Evolutionary conservation across 306 rosid species (phyloP).

Genomic region (Rosa persica): DNA sequence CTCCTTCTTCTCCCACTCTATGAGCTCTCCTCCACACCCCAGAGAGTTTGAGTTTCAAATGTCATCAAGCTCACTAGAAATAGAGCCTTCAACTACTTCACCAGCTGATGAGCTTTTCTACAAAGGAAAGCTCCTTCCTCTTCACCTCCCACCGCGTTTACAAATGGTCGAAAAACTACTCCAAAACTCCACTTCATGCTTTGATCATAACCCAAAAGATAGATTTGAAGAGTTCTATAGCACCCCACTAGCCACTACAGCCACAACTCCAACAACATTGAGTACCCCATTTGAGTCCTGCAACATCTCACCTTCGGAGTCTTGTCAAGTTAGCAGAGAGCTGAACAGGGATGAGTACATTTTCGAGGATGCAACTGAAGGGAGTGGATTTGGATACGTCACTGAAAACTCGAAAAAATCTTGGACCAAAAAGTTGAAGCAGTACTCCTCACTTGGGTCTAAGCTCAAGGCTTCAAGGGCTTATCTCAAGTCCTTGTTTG

Average conservation of each 20-base stretch:
- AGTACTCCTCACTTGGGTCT: slow-evolving; percentile 58
- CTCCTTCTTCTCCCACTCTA: slow-evolving; percentile 45
- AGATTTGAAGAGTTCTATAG: slow-evolving; percentile 62
- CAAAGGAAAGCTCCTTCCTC: slow-evolving; percentile 97
- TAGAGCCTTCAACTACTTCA: slow-evolving; percentile 62
- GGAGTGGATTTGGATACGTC: slow-evolving; percentile 23
- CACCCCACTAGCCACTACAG: slow-evolving; percentile 72
- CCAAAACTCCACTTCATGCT: slow-evolving; percentile 39
- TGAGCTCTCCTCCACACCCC: slow-evolving; percentile 43
- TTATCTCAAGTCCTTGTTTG: slow-evolving; percentile 78
- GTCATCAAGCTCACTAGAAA: slow-evolving; percentile 60
- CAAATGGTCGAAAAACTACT: slow-evolving; percentile 88
- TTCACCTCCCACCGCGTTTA: slow-evolving; percentile 88
- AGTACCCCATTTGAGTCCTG: slow-evolving; percentile 91
- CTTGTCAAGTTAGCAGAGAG: slow-evolving; percentile 75
- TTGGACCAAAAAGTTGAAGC: slow-evolving; percentile 78
- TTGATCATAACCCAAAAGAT: slow-evolving; percentile 31
- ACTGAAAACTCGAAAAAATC: slow-evolving; percentile 57
- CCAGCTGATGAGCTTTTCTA: slow-evolving; percentile 99
- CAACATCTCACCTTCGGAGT: slow-evolving; percentile 75
- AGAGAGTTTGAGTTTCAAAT: slow-evolving; percentile 98
- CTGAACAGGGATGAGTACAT: slow-evolving; percentile 58
- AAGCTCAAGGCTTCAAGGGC: slow-evolving; percentile 87
- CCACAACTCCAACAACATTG: slow-evolving; percentile 57
- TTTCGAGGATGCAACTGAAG: slow-evolving; percentile 36